Conservation (phyloP, 2,329 filamentous ascomycete species). For the Helicocarpus griseus region DNA sequence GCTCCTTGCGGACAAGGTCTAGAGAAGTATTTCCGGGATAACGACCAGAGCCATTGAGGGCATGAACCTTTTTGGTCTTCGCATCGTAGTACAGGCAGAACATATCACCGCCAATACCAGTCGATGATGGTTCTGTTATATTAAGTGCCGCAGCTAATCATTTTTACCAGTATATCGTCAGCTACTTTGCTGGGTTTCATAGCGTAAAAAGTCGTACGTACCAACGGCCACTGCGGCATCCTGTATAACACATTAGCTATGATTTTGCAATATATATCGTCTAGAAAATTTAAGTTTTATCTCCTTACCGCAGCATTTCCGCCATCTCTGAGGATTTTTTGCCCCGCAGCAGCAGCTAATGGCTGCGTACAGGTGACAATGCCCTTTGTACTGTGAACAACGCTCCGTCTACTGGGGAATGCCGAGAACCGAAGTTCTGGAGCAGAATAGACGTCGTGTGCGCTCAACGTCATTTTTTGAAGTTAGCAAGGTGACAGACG, state of each 20-base stretch:
- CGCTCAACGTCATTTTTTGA: conserved; percentile 6
- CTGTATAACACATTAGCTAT: conserved; percentile 35
- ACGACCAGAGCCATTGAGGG: conserved; percentile 89
- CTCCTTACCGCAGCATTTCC: conserved; percentile 83
- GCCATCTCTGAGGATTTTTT: conserved; percentile 73
- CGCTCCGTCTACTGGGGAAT: conserved; percentile 74
- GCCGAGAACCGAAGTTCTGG: conserved; percentile 40
- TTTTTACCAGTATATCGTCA: not conserved
- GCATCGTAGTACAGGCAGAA: conserved; percentile 92
- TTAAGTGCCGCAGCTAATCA: conserved; percentile 72
- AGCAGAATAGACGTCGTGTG: conserved; percentile 9
- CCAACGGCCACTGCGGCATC: conserved; percentile 93
- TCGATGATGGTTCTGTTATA: conserved; percentile 84
- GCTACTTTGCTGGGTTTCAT: not conserved
- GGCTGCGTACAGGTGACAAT: conserved; percentile 88
- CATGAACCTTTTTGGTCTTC: conserved; percentile 67
- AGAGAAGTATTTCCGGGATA: conserved; percentile 60
- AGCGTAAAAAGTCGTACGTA: conserved; percentile 22
- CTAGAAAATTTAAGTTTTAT: too few species aligned
- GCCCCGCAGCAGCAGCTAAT: conserved; percentile 76
- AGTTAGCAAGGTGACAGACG: not conserved
- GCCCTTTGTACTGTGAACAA: conserved; percentile 85
- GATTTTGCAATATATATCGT: not conserved
- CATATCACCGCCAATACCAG: conserved; percentile 94
- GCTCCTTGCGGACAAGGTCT: conserved; percentile 57